phyloP scores from a whole-genome alignment of 306 rosid species.

The Vicia faba region DNA sequence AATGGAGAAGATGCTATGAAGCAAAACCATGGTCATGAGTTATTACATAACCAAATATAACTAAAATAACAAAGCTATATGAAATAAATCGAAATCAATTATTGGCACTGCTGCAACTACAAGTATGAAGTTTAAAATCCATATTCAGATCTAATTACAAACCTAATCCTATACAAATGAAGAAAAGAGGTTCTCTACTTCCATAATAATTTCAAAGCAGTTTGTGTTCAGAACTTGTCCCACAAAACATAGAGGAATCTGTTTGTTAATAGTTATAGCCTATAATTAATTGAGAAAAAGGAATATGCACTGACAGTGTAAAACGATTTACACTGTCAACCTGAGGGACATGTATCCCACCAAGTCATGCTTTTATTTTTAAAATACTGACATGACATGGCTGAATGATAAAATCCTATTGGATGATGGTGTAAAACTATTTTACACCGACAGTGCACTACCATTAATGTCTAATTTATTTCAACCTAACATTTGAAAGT shows the following conservation, averaged over 20 bases:
- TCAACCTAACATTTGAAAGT: neutral
- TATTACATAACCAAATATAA: neutral
- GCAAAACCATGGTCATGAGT: neutral
- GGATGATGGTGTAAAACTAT: too few species aligned
- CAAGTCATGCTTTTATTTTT: too few species aligned
- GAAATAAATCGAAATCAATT: neutral
- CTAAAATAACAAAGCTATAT: neutral
- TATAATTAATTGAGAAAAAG: too few species aligned
- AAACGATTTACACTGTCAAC: too few species aligned
- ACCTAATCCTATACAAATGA: neutral
- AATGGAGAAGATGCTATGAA: constrained; percentile 10
- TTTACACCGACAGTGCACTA: too few species aligned
- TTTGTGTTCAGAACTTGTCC: constrained; percentile 1
- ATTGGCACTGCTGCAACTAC: neutral
- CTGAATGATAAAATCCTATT: too few species aligned
- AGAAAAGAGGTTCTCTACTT: neutral
- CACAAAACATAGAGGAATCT: neutral
- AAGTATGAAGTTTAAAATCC: neutral
- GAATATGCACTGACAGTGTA: too few species aligned
- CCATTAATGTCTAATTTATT: too few species aligned
- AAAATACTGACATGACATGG: too few species aligned
- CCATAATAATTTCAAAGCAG: neutral
- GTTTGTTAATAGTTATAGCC: neutral
- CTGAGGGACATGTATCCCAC: too few species aligned
- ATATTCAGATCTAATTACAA: neutral